A percentile compares a stretch with the other conserved stretches of the same genome.
phyloP scores from a whole-genome alignment of 768 basidiomycete genomes.

The Galerina marginata region DNA sequence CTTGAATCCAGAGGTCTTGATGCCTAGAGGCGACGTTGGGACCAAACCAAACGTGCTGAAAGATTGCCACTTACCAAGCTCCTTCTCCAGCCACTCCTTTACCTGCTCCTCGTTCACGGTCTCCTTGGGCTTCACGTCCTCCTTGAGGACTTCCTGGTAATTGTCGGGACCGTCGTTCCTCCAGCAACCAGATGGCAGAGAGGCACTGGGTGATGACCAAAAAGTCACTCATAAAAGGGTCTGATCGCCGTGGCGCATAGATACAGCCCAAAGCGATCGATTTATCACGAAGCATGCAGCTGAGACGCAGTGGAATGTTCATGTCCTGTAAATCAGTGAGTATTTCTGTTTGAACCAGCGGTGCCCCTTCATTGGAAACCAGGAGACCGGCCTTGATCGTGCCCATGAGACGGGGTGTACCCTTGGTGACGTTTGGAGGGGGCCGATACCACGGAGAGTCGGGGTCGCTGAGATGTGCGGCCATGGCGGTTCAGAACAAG shows the following conservation, averaged over 20 bases:
- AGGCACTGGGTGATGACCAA: constrained; percentile 15
- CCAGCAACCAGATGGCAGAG: constrained; percentile 1
- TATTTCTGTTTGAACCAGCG: constrained; percentile 22
- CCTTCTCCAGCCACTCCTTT: constrained; percentile 4
- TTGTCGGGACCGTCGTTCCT: constrained; percentile 5
- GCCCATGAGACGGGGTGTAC: constrained; percentile 7
- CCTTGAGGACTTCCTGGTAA: constrained; percentile 8
- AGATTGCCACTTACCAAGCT: constrained; percentile 12
- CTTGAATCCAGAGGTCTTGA: constrained; percentile 15
- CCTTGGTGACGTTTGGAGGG: constrained; percentile 15
- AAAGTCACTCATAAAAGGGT: constrained; percentile 11
- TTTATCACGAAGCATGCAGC: constrained; percentile 10
- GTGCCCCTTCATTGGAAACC: constrained; percentile 20
- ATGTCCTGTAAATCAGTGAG: constrained; percentile 18
- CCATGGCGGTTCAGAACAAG: background rate
- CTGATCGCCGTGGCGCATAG: constrained; percentile 18
- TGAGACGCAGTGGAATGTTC: constrained; percentile 16
- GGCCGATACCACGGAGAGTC: constrained; percentile 20
- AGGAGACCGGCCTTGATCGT: constrained; percentile 20
- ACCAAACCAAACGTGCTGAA: constrained; percentile 2
- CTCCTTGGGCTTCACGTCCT: constrained; percentile 7
- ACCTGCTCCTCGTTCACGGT: constrained; percentile 11
- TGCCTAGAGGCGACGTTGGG: constrained; percentile 1
- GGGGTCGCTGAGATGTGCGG: background rate
- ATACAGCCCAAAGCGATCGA: constrained; percentile 15